Evolutionary conservation across 139 green algal species (phyloP).

Genomic region (Coccomyxa sp.): DNA sequence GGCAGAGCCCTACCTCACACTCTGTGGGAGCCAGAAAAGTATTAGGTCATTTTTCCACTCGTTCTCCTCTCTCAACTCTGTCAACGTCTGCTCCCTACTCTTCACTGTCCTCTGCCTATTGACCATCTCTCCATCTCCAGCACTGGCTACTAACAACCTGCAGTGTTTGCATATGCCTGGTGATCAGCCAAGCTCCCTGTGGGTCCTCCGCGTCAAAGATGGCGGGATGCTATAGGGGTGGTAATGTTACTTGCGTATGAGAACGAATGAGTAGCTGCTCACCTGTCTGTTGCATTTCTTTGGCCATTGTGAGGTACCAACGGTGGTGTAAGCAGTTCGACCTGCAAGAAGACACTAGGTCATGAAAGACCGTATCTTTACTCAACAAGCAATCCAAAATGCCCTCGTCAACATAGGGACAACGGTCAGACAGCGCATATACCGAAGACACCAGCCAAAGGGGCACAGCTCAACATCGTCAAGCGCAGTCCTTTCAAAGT

Average conservation of each 20-base stretch:
- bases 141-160: not conserved
- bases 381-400: not conserved
- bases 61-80: slow-evolving; percentile 60
- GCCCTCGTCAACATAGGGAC: not conserved
- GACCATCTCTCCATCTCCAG: not conserved
- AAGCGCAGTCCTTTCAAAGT: not conserved
- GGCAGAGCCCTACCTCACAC: too few species aligned
- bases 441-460: not conserved
- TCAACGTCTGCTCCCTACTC: not conserved
- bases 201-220: not conserved
- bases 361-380: not conserved
- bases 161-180: not conserved
- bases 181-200: too few species aligned
- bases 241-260: not conserved
- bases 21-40: slow-evolving; percentile 38
- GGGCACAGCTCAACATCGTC: not conserved
- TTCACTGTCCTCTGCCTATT: not conserved
- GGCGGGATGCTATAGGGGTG: not conserved
- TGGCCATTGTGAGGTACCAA: not conserved
- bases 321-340: not conserved
- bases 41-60: slow-evolving; percentile 80
- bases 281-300: not conserved
- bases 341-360: not conserved
- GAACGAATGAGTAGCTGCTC: not conserved
- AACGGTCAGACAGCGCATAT: too few species aligned